Base-by-base conservation (phyloP, 1,284 basidiomycete genomes). In the Meripilus lineatus region DNA sequence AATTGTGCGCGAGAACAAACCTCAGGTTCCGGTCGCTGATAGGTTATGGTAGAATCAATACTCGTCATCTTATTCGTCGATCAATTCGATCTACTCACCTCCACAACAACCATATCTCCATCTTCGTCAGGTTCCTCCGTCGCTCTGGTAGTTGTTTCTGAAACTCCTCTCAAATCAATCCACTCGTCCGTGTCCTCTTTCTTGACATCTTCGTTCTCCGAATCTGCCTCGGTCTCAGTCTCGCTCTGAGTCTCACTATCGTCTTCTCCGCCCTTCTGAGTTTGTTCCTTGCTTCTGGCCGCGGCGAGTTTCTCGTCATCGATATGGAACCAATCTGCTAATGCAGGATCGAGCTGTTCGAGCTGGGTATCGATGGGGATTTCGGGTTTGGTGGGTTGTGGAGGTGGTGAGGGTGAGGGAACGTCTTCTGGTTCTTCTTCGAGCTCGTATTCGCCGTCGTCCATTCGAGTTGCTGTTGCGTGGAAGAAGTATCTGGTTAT, bases 401-500 rank as follows among this genome's bases (percentile, higher is more conserved):
- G 25, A 32, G n/a, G 17, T 48, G 17, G 20, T 46, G 33, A 26
- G 33, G 23, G 24, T 24, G 8, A 23, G 42, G 41, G 18, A 26
- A 48, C 46, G 41, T 44, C 30, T n/a, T 43, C 20, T 8, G 40
- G 17, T 7, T 35, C 42, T 1, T 40, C 21, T 14, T 46, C 47
- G 17, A 44, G 40, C 18, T 49, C 51, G 28, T 28, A n/a, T 23
- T 61, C 60, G 21, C 61, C 58, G 30, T 56, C 58, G n/a, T 61
- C 60, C 7, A 61, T 56, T 11, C 51, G 56, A 13, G 58, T 42
- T 7, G 32, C 46, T 1, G 79, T 84, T 1, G 85, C 77, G 56
- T 84, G 75, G 67, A 88, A 87, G 63, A 89, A 86, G 57, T 88
- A 87, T 54, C 85, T 87, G 45, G 2, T 42, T 10, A 21, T 38